These are phyloP conservation scores for Verticillium zaregamsianum DNA, from an alignment of 2,329 filamentous ascomycete genomes.

Conservation along the genomic window DNA sequence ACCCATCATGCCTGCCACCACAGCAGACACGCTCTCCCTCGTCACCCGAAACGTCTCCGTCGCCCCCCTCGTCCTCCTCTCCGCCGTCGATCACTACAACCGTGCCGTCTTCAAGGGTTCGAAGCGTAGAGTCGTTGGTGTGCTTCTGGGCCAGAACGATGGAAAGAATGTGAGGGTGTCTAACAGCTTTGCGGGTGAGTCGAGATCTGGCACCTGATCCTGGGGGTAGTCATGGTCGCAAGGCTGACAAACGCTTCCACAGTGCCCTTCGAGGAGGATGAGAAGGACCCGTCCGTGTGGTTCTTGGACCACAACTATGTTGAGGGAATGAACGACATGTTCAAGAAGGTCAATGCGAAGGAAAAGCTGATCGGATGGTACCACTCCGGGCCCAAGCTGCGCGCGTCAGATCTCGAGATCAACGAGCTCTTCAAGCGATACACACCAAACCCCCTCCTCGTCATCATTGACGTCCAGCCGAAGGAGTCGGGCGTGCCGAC, in stretches of 20 bases:
- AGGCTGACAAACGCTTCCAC: constrained; percentile 14
- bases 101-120: constrained; percentile 85
- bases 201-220: neutral
- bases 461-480: constrained; percentile 97
- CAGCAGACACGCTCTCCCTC: constrained; percentile 91
- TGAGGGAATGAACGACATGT: constrained; percentile 99
- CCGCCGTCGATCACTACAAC: constrained; percentile 97
- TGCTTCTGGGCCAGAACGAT: constrained; percentile 91
- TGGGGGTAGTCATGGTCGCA: constrained; percentile 7
- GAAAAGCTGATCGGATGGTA: constrained; percentile 99
- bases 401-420: constrained; percentile 96
- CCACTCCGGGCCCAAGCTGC: constrained; percentile 94
- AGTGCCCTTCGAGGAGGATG: constrained; percentile 99
- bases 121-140: constrained; percentile 83
- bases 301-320: constrained; percentile 99
- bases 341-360: constrained; percentile 98
- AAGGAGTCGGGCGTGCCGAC: constrained; percentile 97
- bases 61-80: constrained; percentile 94
- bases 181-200: constrained; percentile 92
- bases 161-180: constrained; percentile 95
- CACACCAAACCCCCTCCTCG: constrained; percentile 90
- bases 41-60: constrained; percentile 95
- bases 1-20: constrained; percentile 83
- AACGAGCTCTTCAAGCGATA: constrained; percentile 99
- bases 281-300: constrained; percentile 98